A percentile compares a stretch with the other conserved stretches of the same genome.
Evolutionary conservation across 2,329 filamentous ascomycete species (phyloP).

Genomic region (Capronia americana): DNA sequence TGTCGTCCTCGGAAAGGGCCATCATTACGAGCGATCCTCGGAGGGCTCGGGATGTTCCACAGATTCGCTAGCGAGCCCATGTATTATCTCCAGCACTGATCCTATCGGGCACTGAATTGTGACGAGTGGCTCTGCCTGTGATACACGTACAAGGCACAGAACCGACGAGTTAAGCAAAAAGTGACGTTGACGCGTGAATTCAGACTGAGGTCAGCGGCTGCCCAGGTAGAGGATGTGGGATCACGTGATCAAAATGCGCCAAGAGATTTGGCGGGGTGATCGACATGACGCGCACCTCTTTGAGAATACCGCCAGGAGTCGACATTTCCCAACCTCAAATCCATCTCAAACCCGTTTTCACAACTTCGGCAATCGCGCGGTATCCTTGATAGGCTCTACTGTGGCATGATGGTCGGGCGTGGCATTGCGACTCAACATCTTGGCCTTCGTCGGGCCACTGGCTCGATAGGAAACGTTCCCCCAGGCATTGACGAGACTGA

Average conservation of each 20-base stretch:
- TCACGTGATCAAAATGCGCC: neutral
- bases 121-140: neutral
- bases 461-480: neutral
- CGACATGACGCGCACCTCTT: neutral
- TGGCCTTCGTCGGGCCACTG: neutral
- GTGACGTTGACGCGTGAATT: too few species aligned
- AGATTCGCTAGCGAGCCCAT: neutral
- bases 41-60: neutral
- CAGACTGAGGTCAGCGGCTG: too few species aligned
- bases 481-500: neutral
- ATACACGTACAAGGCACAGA: neutral
- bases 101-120: neutral
- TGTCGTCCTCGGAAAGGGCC: conserved; percentile 11
- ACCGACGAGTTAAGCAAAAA: neutral
- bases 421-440: neutral
- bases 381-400: neutral
- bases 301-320: neutral
- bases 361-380: neutral
- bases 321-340: neutral
- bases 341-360: neutral
- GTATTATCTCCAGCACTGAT: neutral
- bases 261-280: neutral
- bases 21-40: neutral
- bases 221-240: neutral
- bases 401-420: neutral